These are phyloP conservation scores for Akanthomyces muscarius DNA, from an alignment of 2,329 filamentous ascomycete genomes.

Conservation along the genomic window DNA sequence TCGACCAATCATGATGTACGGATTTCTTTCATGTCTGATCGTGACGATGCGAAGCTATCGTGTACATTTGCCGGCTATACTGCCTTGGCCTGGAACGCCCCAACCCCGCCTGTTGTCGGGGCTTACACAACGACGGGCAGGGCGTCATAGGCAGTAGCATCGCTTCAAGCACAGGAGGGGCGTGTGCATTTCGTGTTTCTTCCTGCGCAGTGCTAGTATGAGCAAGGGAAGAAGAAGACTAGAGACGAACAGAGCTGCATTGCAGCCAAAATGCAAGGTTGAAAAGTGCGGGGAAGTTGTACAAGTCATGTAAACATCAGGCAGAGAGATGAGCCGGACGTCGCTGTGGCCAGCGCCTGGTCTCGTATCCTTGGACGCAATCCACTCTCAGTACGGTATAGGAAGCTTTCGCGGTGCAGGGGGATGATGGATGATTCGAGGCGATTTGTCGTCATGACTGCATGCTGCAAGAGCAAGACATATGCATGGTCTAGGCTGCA, in stretches of 20 bases:
- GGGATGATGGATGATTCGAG: not conserved
- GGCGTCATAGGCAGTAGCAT: not conserved
- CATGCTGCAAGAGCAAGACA: constrained; percentile 8
- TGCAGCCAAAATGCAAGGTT: not conserved
- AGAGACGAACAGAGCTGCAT: not conserved
- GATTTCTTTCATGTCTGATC: not conserved
- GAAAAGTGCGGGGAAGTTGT: not conserved
- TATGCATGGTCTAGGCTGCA: not conserved
- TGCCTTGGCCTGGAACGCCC: not conserved
- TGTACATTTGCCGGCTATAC: not conserved
- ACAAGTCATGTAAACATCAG: not conserved
- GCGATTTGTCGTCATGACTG: constrained; percentile 1
- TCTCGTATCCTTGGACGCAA: too few relatives aligned
- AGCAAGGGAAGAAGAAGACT: not conserved
- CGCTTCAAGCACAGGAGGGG: not conserved
- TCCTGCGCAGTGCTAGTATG: not conserved
- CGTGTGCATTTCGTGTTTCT: not conserved
- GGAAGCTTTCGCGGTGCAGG: not conserved
- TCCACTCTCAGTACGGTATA: not conserved
- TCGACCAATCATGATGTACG: not conserved
- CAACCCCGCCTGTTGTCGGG: not conserved
- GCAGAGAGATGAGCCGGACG: not conserved
- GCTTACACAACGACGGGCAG: not conserved
- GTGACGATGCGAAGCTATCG: not conserved
- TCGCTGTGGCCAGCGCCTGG: not conserved